A percentile compares a stretch with the other conserved stretches of the same genome.
These are phyloP conservation scores for Simmondsia chinensis DNA, from an alignment of 148 eudicot genomes.

Conservation along the genomic window DNA sequence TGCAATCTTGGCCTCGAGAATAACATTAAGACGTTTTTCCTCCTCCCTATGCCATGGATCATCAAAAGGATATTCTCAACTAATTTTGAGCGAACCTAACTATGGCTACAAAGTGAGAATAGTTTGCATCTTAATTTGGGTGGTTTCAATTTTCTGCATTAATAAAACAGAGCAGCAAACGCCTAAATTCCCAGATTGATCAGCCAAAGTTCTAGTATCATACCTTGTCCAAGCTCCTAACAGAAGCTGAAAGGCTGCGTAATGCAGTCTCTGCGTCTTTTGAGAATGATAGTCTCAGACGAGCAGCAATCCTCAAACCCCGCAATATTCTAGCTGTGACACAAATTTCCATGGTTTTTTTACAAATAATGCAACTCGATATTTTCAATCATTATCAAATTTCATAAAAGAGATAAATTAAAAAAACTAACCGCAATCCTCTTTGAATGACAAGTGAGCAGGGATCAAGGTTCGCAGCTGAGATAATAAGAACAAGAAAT, in stretches of 20 bases:
- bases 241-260: conserved; percentile 33
- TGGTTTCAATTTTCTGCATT: no score
- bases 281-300: conserved; percentile 67
- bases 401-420: conserved; percentile 5
- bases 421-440: conserved; percentile 62
- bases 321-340: conserved; percentile 86
- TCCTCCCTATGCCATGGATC: no score
- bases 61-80: no score
- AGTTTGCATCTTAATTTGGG: no score
- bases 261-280: conserved; percentile 67
- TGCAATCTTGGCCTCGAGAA: no score
- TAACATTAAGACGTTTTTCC: no score
- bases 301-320: conserved; percentile 91
- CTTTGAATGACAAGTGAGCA: conserved; percentile 69
- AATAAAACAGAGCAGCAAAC: neutral
- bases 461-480: conserved; percentile 81
- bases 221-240: conserved; percentile 54
- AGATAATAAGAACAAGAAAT: conserved; percentile 14
- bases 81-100: no score
- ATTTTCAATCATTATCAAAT: neutral
- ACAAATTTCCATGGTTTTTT: neutral
- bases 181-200: neutral
- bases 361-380: neutral
- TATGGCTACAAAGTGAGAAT: neutral
- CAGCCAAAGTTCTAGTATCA: neutral